A percentile compares a stretch with the other conserved stretches of the same genome.
These are phyloP conservation scores for Elaphomyces granulatus DNA, from an alignment of 495 filamentous ascomycete species.

Conservation along the genomic window DNA sequence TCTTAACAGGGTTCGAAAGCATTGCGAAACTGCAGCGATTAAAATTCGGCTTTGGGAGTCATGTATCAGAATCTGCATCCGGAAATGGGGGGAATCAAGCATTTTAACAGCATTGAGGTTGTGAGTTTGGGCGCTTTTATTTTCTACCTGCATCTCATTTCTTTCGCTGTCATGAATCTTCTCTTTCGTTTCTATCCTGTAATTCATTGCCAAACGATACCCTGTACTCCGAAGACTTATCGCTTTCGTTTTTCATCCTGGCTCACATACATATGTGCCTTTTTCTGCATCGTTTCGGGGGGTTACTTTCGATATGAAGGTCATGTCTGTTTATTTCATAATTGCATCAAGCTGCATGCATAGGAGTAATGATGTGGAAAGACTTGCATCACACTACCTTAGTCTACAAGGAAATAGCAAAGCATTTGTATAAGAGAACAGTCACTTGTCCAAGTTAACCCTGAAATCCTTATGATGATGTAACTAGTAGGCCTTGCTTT, in stretches of 20 bases:
- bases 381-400: too few species aligned
- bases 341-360: too few species aligned
- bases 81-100: background rate
- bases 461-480: too few species aligned
- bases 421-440: too few species aligned
- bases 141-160: background rate
- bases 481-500: too few species aligned
- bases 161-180: background rate
- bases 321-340: background rate
- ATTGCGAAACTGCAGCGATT: background rate
- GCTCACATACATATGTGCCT: too few species aligned
- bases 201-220: background rate
- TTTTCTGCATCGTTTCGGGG: background rate
- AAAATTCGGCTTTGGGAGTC: background rate
- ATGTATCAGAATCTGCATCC: background rate
- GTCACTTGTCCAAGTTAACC: too few species aligned
- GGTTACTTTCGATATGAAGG: background rate
- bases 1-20: background rate
- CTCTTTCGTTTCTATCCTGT: background rate
- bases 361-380: too few species aligned
- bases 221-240: background rate
- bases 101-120: background rate
- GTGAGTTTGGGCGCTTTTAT: background rate
- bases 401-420: too few species aligned
- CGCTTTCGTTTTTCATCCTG: too few species aligned